These are phyloP conservation scores for Claviceps arundinis DNA, from an alignment of 2,329 filamentous ascomycete species.

Conservation along the genomic window DNA sequence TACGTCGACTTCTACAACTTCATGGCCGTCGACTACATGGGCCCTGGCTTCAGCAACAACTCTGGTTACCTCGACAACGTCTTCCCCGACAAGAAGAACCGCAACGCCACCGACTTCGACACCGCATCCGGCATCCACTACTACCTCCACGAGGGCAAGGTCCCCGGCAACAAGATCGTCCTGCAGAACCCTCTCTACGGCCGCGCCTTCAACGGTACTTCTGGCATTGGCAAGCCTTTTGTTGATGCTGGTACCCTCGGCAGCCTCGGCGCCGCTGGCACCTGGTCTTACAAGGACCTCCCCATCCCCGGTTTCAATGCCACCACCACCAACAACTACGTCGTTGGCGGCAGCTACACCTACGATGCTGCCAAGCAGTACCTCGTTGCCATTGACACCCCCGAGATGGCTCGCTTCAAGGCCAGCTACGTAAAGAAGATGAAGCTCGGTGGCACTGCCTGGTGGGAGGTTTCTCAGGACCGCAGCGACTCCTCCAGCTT, in stretches of 20 bases:
- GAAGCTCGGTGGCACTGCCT: slow-evolving; percentile 62
- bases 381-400: slow-evolving; percentile 59
- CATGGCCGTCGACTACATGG: slow-evolving; percentile 61
- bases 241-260: slow-evolving; percentile 40
- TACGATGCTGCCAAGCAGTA: slow-evolving; percentile 46
- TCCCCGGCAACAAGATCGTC: slow-evolving; percentile 52
- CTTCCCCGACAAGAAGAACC: slow-evolving; percentile 37
- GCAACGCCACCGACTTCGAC: slow-evolving; percentile 51
- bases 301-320: slow-evolving; percentile 40
- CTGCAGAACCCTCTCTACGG: slow-evolving; percentile 71
- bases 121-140: slow-evolving; percentile 49
- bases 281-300: slow-evolving; percentile 63
- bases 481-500: slow-evolving; percentile 38
- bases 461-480: slow-evolving; percentile 72
- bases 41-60: slow-evolving; percentile 44
- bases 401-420: slow-evolving; percentile 46
- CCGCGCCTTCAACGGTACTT: slow-evolving; percentile 54
- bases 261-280: slow-evolving; percentile 44
- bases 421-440: slow-evolving; percentile 45
- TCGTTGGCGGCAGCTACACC: slow-evolving; percentile 52
- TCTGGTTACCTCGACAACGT: slow-evolving; percentile 61
- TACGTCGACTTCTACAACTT: slow-evolving; percentile 46
- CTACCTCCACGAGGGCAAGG: slow-evolving; percentile 32
- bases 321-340: slow-evolving; percentile 39
- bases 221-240: slow-evolving; percentile 51